A percentile compares a stretch with the other conserved stretches of the same genome.
Evolutionary conservation across 2,329 filamentous ascomycete genomes (phyloP).

Genomic region (Aspergillus latus): DNA sequence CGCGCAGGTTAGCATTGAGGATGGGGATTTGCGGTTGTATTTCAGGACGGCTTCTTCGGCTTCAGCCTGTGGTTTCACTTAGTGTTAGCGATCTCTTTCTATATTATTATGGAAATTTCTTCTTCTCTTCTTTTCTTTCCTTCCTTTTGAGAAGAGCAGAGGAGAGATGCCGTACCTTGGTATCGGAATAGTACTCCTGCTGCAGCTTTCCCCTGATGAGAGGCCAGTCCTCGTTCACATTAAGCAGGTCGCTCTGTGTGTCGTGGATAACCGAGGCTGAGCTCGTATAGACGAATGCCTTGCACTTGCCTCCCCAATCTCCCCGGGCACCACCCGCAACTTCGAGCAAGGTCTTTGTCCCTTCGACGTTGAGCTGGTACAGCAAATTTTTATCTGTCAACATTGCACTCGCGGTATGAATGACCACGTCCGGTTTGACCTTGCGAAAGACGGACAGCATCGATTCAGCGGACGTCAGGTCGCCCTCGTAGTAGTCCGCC

Average conservation of each 20-base stretch:
- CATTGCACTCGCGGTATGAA: slow-evolving; percentile 82
- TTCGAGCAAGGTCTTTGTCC: slow-evolving; percentile 68
- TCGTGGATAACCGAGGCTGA: slow-evolving; percentile 85
- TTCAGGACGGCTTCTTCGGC: slow-evolving; percentile 79
- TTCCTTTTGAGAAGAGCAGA: not conserved
- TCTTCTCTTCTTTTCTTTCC: too few species aligned
- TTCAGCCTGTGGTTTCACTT: slow-evolving; percentile 54
- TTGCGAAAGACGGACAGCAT: slow-evolving; percentile 64
- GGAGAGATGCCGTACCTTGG: slow-evolving; percentile 62
- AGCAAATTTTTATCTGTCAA: slow-evolving; percentile 62
- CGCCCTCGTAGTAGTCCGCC: slow-evolving; percentile 70
- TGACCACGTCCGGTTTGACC: slow-evolving; percentile 74
- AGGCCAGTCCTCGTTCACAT: slow-evolving; percentile 82
- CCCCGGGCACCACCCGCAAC: slow-evolving; percentile 68
- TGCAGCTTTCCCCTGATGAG: slow-evolving; percentile 69
- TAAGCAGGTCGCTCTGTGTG: slow-evolving; percentile 73
- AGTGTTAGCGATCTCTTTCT: slow-evolving; percentile 22
- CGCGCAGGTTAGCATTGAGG: slow-evolving; percentile 70
- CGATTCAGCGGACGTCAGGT: slow-evolving; percentile 68
- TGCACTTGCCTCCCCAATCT: slow-evolving; percentile 61
- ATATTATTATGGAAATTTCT: too few species aligned
- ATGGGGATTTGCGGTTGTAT: slow-evolving; percentile 63
- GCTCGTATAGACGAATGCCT: slow-evolving; percentile 85
- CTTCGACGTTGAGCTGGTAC: slow-evolving; percentile 82
- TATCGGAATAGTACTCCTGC: slow-evolving; percentile 83